Percentiles rank a stretch among this genome's conserved stretches.
phyloP scores from a whole-genome alignment of 75 land plant species.

The Isoetes taiwanensis region DNA sequence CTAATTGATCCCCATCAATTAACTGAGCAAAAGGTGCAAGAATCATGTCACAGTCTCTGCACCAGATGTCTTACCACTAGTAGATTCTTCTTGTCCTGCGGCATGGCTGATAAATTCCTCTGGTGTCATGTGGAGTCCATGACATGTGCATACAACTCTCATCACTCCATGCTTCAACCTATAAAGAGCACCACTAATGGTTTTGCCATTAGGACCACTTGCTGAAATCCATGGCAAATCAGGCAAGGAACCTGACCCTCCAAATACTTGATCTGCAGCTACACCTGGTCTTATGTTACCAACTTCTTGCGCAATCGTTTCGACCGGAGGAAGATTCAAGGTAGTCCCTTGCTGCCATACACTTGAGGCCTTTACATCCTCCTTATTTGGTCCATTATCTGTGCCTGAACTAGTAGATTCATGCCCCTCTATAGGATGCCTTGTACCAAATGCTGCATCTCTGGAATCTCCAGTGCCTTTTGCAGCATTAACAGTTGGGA shows the following conservation, averaged over 20 bases:
- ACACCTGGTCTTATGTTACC: background rate
- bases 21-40: no score
- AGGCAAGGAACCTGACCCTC: background rate
- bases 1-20: no score
- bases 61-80: constrained; percentile 29
- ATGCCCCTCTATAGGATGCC: no score
- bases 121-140: constrained; percentile 2
- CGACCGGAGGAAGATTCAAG: background rate
- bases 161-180: background rate
- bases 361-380: no score
- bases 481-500: no score
- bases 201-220: background rate
- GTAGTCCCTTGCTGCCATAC: constrained; percentile 1
- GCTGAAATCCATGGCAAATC: constrained; percentile 5
- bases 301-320: background rate
- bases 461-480: no score
- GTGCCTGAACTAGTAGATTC: no score
- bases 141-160: background rate
- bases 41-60: no score
- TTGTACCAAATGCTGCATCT: no score
- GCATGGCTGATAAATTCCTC: background rate
- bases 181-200: background rate
- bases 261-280: background rate
- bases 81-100: no score
- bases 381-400: no score